Evolutionary conservation across 2,329 filamentous ascomycete species (phyloP), one percentile per base, ranked within the genome.

Genomic region (Cordyceps fumosorosea): DNA sequence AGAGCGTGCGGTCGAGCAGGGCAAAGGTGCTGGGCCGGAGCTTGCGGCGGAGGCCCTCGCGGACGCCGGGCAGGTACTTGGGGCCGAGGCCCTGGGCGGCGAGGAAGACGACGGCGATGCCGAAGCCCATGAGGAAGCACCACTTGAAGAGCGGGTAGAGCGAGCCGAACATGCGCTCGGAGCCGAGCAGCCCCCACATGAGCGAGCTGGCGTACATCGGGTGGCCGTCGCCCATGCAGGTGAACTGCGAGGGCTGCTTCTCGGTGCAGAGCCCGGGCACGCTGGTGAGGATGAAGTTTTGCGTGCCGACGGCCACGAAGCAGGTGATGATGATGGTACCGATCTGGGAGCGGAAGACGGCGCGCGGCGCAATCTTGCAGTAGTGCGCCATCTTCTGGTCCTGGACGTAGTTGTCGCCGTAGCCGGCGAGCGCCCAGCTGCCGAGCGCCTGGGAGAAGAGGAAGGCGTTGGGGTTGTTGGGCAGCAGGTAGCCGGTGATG

Each of bases 311-410:
- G 5, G 78, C 79, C 3, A 80, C 70, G 45, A 81, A 71, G 12
- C 78, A 80, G 40, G 79, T 80, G 14, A 78, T 64, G 62, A 81
- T 67, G 48, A 78, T 78, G 47, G 78, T 77, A 44, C 73, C 73
- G 2, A 77, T 76, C 67, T 83, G 80, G 8, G 76, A 77, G 40
- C 75, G 73, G 68, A 83, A 82, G 3, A 79, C 71, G 12, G 76
- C 78, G 5, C 75, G 73, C 0, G 77, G 78, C 0, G 80, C 76
- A 48, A 82, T 77, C 66, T 83, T 81, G 61, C 81, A 70, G 68
- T 82, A 81, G 62, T 81, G 79, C 1, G 75, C 80, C 42, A 82
- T 69, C 68, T 82, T 82, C 74, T 81, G 74, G 65, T 82, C 80
- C 64, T 77, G 74, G 71, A 76, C 70, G 63, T 75, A 77, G 67